Conservation (phyloP, 192 early-diverging fungal species). For the Gonapodya prolifera region DNA sequence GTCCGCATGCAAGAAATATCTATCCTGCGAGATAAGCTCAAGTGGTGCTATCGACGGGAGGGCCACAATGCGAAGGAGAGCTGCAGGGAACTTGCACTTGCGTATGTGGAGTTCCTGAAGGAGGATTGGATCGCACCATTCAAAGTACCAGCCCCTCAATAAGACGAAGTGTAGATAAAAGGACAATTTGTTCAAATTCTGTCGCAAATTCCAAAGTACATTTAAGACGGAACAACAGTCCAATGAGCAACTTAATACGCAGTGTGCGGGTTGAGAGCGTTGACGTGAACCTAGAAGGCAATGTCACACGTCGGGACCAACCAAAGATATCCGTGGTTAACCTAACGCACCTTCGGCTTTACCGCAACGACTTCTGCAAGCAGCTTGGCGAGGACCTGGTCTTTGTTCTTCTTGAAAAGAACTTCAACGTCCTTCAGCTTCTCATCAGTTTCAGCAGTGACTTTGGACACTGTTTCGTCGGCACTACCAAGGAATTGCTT, state of each 20-base stretch:
- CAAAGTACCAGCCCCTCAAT: background rate
- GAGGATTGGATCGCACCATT: slow-evolving; percentile 1
- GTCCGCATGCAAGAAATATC: slow-evolving; percentile 81
- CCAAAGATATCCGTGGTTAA: background rate
- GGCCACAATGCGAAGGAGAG: slow-evolving; percentile 90
- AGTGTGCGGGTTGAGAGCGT: slow-evolving; percentile 10
- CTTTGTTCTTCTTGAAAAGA: slow-evolving; percentile 47
- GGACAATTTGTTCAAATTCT: too few relatives aligned
- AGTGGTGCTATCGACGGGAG: slow-evolving; percentile 84
- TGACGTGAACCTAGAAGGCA: slow-evolving; percentile 14
- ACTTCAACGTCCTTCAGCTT: slow-evolving; percentile 49
- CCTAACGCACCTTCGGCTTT: slow-evolving; percentile 38
- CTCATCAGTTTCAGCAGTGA: slow-evolving; percentile 54
- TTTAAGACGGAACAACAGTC: background rate
- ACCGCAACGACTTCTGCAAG: slow-evolving; percentile 49
- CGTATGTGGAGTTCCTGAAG: slow-evolving; percentile 4
- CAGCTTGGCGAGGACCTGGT: slow-evolving; percentile 52
- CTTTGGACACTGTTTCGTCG: slow-evolving; percentile 44
- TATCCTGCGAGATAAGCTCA: slow-evolving; percentile 69
- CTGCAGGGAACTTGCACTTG: slow-evolving; percentile 60
- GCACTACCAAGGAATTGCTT: slow-evolving; percentile 55
- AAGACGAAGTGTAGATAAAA: background rate
- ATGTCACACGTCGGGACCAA: background rate
- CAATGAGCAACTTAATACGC: slow-evolving; percentile 3
- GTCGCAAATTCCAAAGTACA: background rate